Evolutionary conservation across 164 flowering plant genomes (phyloP).

Genomic region (Tetracentron sinense): DNA sequence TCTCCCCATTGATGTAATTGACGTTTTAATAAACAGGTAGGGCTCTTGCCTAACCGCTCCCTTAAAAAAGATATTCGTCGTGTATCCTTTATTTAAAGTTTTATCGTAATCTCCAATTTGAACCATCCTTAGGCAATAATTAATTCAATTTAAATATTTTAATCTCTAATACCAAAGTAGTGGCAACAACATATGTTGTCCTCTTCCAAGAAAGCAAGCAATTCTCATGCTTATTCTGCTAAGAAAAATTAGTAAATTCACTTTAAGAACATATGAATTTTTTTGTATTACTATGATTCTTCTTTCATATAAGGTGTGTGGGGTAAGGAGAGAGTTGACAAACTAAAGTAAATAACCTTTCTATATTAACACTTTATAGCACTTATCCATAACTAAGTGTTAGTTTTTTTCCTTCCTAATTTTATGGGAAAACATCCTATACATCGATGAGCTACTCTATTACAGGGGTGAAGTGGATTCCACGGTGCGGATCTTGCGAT

Average conservation of each 20-base stretch:
- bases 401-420: no score
- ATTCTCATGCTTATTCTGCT: not conserved
- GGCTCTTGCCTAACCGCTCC: no score
- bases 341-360: not conserved
- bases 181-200: not conserved
- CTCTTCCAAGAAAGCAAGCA: no score
- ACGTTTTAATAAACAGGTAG: no score
- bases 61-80: no score
- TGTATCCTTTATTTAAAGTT: not conserved
- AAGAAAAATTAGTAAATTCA: no score
- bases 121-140: not conserved
- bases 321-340: constrained; percentile 5
- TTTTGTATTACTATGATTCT: not conserved
- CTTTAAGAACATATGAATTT: not conserved
- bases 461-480: not conserved
- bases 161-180: not conserved
- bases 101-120: constrained; percentile 1
- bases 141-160: not conserved
- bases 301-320: not conserved
- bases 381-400: no score
- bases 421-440: not conserved
- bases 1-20: no score
- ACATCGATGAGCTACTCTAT: not conserved
- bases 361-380: no score
- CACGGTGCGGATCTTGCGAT: not conserved